Evolutionary conservation across 2,329 filamentous ascomycete species (phyloP), one percentile per base, ranked within the genome.

Genomic region (Exophiala bonariae): DNA sequence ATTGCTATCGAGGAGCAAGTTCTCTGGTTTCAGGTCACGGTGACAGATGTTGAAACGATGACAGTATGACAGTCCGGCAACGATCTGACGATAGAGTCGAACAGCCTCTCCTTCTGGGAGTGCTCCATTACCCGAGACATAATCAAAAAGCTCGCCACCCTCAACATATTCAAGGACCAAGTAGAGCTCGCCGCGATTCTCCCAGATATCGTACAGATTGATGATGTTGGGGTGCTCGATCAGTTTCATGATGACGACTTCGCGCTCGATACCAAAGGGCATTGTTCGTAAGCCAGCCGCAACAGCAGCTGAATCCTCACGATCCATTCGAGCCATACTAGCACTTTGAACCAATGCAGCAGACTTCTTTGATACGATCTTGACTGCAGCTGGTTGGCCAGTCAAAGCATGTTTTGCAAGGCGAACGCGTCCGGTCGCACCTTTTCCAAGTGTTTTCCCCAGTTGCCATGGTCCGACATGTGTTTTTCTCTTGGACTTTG

Each of bases 181-280:
- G 65, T 97, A 97, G 88, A 99, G 85, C 68, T 99, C 91, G 47
- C 89, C 87, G 17, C 88, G 81, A 64, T 96, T 97, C 71, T 99
- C 93, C 92, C 92, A 99, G 22, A 99, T 92, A 69, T 99, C 93
- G 64, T 92, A 93, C 8, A 99, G 73, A 58, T 87, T 89, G 67
- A 96, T 91, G 60, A 97, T 92, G 65, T 97, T 93, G 4, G 86
- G 88, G 69, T 99, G 93, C 61, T 96, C 86, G 51, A 97, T 88
- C 48, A 97, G 79, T 71, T 96, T 97, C 80, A 99, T 89, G 59
- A 99, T 95, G 23, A 92, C 90, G 32, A 99, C 91, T 65, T 99
- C 93, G 44, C 93, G 81, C 69, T 97, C 92, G 52, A 99, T 87
- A 1, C 90, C 87, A 61, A 92, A 83, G 1, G 92, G 92, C 64